Base-by-base conservation (phyloP, 768 basidiomycete species). In the Candolleomyces efflorescens region DNA sequence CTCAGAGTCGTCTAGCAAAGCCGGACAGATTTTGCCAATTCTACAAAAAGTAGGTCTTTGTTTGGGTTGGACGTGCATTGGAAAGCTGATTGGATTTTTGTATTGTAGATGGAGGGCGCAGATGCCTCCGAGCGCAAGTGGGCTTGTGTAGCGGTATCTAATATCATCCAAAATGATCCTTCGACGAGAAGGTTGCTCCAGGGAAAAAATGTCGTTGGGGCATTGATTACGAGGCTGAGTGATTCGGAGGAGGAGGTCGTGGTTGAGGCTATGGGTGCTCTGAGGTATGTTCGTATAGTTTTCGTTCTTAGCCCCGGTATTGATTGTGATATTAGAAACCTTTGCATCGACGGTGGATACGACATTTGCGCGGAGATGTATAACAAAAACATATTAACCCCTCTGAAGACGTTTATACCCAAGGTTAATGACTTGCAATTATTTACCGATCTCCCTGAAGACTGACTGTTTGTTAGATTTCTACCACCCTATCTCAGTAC, bases 341-440 rank as follows among this genome's bases (percentile, higher is more conserved):
- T 98, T 13, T 94, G 92, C 65, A 87, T 98, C 65, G 95, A 98
- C 67, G 95, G 94, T 15, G 95, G 95, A 53, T 90, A 92, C 67
- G 94, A 97, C 62, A 90, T 97, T 48, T 95, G 94, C 65, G 92
- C 90, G 1, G 93, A 97, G 71, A 95, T 98, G 92, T 95, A 89
- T 74, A 97, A 98, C 71, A 97, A 97, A 75, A 92, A 91, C 63
- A 86, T 97, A 46, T 76, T 97, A 51, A 80, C 85, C 5, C 90
- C 91, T 2, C 71, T 94, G 58, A 84, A 78, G 63, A 78, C 81
- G 0, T 90, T 92, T 64, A 78, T 94, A 17, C 87, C 89, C 6
- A 94, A 92, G 77, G 93, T 91, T 62, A 43, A 69, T 37, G 15
- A 17, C 26, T 2, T 38, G 7, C 23, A 17, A 17, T 5, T 15